These are phyloP conservation scores for Alectoria sarmentosa DNA, from an alignment of 495 filamentous ascomycete species.

Conservation along the genomic window DNA sequence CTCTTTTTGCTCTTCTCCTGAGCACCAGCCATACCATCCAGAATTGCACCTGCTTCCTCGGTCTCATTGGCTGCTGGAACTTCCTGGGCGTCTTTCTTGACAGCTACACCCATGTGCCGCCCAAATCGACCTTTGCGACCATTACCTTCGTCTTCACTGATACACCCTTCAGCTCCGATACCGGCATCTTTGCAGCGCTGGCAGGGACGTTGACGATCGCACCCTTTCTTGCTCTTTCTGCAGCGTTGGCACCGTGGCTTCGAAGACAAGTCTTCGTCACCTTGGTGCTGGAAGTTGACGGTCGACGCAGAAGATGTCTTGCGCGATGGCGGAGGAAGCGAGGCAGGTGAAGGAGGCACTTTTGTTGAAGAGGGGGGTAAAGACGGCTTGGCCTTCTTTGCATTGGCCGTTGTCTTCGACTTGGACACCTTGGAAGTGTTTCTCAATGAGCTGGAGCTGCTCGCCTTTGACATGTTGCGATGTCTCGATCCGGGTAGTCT, in stretches of 20 bases:
- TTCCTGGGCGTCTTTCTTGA: constrained; percentile 57
- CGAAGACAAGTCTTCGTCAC: constrained; percentile 83
- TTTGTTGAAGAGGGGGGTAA: constrained; percentile 34
- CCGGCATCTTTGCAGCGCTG: constrained; percentile 93
- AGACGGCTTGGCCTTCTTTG: constrained; percentile 53
- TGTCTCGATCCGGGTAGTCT: constrained; percentile 29
- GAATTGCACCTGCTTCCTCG: constrained; percentile 29
- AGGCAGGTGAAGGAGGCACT: constrained; percentile 62
- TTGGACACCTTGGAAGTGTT: constrained; percentile 41
- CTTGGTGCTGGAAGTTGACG: constrained; percentile 61
- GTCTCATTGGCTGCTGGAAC: constrained; percentile 30
- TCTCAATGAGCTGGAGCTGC: constrained; percentile 35
- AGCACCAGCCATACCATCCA: constrained; percentile 30
- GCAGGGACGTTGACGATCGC: constrained; percentile 91
- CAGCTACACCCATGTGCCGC: constrained; percentile 89
- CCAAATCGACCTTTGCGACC: constrained; percentile 95
- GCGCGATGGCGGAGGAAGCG: constrained; percentile 58
- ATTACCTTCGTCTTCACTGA: constrained; percentile 95
- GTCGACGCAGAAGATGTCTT: constrained; percentile 70
- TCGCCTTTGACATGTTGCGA: constrained; percentile 30
- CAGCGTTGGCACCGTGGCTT: constrained; percentile 98
- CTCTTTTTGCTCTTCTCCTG: constrained; percentile 65
- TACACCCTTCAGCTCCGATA: constrained; percentile 80
- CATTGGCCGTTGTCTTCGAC: constrained; percentile 30
- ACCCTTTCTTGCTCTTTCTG: constrained; percentile 98